Evolutionary conservation across 768 basidiomycete species (phyloP).

Genomic region (Suillus brevipes): DNA sequence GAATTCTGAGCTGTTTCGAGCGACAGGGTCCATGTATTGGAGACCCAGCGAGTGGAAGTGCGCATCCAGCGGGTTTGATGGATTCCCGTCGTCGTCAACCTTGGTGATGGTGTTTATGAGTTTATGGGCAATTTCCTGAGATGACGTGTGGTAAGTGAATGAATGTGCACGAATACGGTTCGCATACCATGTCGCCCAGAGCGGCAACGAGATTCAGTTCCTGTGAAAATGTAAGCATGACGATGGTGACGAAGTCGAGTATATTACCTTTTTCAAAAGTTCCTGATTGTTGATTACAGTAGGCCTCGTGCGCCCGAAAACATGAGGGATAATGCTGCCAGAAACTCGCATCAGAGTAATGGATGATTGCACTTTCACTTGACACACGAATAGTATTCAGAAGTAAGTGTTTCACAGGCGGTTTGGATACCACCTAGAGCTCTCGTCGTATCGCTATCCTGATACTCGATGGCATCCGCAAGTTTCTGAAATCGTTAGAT

Average conservation of each 20-base stretch:
- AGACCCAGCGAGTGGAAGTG: slow-evolving; percentile 55
- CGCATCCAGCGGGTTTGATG: slow-evolving; percentile 56
- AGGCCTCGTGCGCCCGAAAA: slow-evolving; percentile 53
- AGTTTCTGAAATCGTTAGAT: slow-evolving; percentile 34
- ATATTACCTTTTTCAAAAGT: slow-evolving; percentile 42
- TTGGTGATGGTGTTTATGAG: slow-evolving; percentile 43
- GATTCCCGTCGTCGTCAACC: slow-evolving; percentile 45
- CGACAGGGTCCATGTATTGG: slow-evolving; percentile 50
- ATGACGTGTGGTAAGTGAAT: background rate
- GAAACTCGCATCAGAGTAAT: background rate
- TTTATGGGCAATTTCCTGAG: slow-evolving; percentile 57
- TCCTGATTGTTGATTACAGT: slow-evolving; percentile 40
- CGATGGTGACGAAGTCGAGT: background rate
- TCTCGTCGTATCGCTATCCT: slow-evolving; percentile 39
- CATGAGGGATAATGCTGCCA: slow-evolving; percentile 58
- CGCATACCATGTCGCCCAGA: slow-evolving; percentile 58
- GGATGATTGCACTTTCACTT: background rate
- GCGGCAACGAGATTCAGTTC: slow-evolving; percentile 67
- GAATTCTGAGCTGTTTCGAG: slow-evolving; percentile 44
- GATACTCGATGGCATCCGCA: slow-evolving; percentile 53
- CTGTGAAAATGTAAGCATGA: slow-evolving; percentile 23
- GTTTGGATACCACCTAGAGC: slow-evolving; percentile 36
- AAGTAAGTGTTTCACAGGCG: slow-evolving; percentile 50
- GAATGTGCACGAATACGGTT: background rate
- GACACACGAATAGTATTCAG: slow-evolving; percentile 57